Evolutionary conservation across 768 basidiomycete species (phyloP).

Genomic region (Kwoniella heveanensis): DNA sequence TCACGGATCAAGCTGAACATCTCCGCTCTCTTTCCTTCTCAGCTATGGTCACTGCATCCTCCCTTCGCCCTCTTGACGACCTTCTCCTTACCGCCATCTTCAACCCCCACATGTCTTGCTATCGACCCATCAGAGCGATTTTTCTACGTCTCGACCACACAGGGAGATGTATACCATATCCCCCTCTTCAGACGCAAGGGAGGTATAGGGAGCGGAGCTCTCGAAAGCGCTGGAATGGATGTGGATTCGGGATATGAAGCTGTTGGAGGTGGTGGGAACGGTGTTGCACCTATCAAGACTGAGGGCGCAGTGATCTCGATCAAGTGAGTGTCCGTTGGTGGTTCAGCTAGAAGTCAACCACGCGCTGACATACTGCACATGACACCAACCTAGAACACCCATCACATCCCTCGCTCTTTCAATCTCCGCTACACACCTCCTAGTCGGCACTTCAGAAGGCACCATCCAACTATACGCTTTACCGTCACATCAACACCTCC

Average conservation of each 20-base stretch:
- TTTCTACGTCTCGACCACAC: constrained; percentile 82
- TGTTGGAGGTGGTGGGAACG: constrained; percentile 45
- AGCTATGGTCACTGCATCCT: constrained; percentile 59
- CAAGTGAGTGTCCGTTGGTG: constrained; percentile 63
- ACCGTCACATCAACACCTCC: constrained; percentile 83
- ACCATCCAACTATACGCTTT: constrained; percentile 80
- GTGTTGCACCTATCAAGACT: constrained; percentile 39
- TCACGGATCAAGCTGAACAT: constrained; percentile 2
- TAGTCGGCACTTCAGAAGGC: constrained; percentile 78
- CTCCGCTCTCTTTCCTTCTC: neutral
- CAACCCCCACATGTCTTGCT: constrained; percentile 63
- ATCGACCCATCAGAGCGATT: constrained; percentile 84
- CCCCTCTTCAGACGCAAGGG: constrained; percentile 66
- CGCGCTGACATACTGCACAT: no score
- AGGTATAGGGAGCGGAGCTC: constrained; percentile 26
- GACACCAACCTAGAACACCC: constrained; percentile 71
- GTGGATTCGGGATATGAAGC: constrained; percentile 28
- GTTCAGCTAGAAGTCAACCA: no score
- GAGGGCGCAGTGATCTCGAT: constrained; percentile 61
- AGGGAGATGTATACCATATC: constrained; percentile 74
- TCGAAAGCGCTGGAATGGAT: neutral
- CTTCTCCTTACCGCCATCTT: constrained; percentile 79
- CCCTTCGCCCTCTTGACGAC: constrained; percentile 73
- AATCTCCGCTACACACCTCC: constrained; percentile 70
- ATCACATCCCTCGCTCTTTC: constrained; percentile 77